Conservation (phyloP, 768 basidiomycete species). For the Tulasnella sp. region DNA sequence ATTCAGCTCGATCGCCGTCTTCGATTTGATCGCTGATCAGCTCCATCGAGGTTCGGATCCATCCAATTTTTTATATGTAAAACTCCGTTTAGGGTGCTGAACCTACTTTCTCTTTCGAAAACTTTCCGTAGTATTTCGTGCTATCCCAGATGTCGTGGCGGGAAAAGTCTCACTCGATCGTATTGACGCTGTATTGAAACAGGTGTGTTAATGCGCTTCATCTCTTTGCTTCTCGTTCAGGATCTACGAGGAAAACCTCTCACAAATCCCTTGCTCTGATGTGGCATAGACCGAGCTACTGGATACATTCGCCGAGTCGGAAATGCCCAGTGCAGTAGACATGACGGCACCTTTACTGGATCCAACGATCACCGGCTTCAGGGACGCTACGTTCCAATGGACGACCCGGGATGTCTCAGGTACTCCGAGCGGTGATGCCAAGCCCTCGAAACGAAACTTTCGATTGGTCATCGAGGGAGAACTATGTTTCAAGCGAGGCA, state of each 20-base stretch:
- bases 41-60: not conserved
- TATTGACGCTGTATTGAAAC: constrained; percentile 36
- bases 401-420: constrained; percentile 27
- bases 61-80: too few relatives aligned
- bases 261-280: too few relatives aligned
- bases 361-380: constrained; percentile 17
- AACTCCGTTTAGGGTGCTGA: too few relatives aligned
- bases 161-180: constrained; percentile 59
- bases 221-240: not conserved
- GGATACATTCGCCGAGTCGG: constrained; percentile 22
- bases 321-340: constrained; percentile 9
- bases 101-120: constrained; percentile 25
- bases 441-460: constrained; percentile 35
- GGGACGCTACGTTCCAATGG: constrained; percentile 42
- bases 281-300: constrained; percentile 29
- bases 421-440: constrained; percentile 37
- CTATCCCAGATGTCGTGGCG: constrained; percentile 25
- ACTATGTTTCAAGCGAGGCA: constrained; percentile 28
- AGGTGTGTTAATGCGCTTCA: constrained; percentile 20
- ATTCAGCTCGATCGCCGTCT: constrained; percentile 44
- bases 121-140: constrained; percentile 30
- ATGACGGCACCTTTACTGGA: constrained; percentile 14
- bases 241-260: not conserved
- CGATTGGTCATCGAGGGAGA: constrained; percentile 25
- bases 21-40: constrained; percentile 47